Percentiles rank a stretch among this genome's conserved stretches.
phyloP scores from a whole-genome alignment of 1,139 yeast genomes.

The Magnusiomyces tetraspermus region DNA sequence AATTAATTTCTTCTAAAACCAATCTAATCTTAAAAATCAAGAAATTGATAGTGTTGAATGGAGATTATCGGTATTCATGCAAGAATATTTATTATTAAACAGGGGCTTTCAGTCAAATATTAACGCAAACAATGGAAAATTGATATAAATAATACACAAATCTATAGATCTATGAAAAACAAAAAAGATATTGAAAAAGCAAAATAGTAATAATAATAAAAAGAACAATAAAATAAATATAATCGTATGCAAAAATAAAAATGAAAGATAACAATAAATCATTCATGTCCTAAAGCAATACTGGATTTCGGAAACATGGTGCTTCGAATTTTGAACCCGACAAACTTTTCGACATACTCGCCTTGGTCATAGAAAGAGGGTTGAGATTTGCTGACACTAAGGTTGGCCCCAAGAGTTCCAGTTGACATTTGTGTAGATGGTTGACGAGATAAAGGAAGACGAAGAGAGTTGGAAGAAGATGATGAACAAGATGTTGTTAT shows the following conservation, averaged over 20 bases:
- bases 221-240: too few species aligned
- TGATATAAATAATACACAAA: too few species aligned
- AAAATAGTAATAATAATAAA: background rate
- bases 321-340: background rate
- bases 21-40: too few species aligned
- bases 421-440: background rate
- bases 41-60: too few species aligned
- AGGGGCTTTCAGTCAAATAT: too few species aligned
- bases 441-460: background rate
- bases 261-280: background rate
- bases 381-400: background rate
- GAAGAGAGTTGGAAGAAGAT: background rate
- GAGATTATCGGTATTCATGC: too few species aligned
- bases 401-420: too few species aligned
- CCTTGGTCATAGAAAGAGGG: background rate
- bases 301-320: background rate
- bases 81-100: too few species aligned
- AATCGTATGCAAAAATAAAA: background rate
- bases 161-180: too few species aligned
- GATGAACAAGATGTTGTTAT: too few species aligned
- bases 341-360: background rate
- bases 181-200: conserved; percentile 1
- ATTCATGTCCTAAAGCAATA: background rate
- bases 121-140: too few species aligned
- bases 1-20: too few species aligned